Evolutionary conservation across 805 yeast species (phyloP).

Genomic region (Wickerhamomyces silvicola): DNA sequence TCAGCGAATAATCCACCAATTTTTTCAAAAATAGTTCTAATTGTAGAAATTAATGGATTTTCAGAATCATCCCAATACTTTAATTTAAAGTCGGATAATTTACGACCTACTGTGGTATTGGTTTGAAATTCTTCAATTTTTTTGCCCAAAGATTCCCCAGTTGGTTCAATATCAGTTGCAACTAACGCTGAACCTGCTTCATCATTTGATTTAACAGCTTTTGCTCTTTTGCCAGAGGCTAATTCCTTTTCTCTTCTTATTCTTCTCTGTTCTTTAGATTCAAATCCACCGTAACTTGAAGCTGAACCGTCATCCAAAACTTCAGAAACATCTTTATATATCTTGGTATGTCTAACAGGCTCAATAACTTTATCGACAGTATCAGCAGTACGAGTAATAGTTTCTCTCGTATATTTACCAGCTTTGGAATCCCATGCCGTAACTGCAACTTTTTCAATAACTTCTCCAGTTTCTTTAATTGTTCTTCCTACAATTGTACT

Average conservation of each 20-base stretch:
- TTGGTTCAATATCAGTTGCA: slow-evolving; percentile 71
- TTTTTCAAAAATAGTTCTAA: slow-evolving; percentile 76
- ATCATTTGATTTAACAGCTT: slow-evolving; percentile 69
- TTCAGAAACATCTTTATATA: slow-evolving; percentile 82
- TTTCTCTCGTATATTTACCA: slow-evolving; percentile 80
- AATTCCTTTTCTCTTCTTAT: slow-evolving; percentile 60
- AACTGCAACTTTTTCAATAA: slow-evolving; percentile 80
- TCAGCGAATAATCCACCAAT: slow-evolving; percentile 80
- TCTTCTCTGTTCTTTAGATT: slow-evolving; percentile 75
- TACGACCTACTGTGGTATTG: slow-evolving; percentile 63
- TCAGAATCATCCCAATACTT: slow-evolving; percentile 87
- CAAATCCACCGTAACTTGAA: slow-evolving; percentile 86
- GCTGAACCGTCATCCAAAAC: slow-evolving; percentile 91
- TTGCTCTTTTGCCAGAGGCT: slow-evolving; percentile 51
- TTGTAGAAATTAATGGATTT: slow-evolving; percentile 75
- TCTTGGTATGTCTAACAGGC: slow-evolving; percentile 87
- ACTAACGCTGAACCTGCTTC: slow-evolving; percentile 80
- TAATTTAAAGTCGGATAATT: slow-evolving; percentile 51
- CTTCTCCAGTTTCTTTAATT: slow-evolving; percentile 85
- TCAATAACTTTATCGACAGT: slow-evolving; percentile 82
- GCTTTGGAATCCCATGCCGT: slow-evolving; percentile 96
- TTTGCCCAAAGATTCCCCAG: slow-evolving; percentile 61
- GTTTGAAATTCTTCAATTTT: slow-evolving; percentile 62
- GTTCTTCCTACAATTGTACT: slow-evolving; percentile 66
- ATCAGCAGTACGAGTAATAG: slow-evolving; percentile 77